phyloP scores from a whole-genome alignment of 345 rosid species.

The Eucalyptus sp. region DNA sequence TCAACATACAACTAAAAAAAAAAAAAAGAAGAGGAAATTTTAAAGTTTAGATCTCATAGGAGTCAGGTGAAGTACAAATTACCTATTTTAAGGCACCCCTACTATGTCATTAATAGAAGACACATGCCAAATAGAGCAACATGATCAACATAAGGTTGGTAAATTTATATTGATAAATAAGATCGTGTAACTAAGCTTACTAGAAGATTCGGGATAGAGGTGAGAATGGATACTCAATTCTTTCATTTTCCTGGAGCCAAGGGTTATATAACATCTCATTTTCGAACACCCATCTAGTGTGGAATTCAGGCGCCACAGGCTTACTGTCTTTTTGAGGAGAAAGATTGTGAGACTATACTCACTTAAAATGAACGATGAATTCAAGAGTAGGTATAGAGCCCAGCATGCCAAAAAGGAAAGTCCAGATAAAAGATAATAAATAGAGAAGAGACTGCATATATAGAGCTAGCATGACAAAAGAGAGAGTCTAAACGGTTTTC shows the following conservation, averaged over 20 bases:
- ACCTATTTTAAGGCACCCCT: neutral
- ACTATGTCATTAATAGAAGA: neutral
- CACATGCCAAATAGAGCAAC: neutral
- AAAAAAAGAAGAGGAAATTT: neutral
- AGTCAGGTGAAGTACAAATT: neutral
- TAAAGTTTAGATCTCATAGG: neutral
- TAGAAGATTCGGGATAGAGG: neutral
- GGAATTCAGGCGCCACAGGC: neutral
- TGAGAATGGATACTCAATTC: neutral
- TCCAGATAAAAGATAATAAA: neutral
- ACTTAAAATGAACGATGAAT: neutral
- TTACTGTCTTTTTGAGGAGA: neutral
- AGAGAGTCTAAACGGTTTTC: neutral
- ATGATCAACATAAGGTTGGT: neutral
- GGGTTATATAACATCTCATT: neutral
- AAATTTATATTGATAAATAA: neutral
- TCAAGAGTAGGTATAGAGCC: neutral
- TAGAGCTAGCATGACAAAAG: neutral
- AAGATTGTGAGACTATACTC: neutral
- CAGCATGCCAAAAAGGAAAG: neutral
- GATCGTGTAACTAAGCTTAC: neutral
- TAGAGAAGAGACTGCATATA: neutral
- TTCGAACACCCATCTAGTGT: neutral
- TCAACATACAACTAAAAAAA: neutral
- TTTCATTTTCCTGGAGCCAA: neutral